phyloP scores from a whole-genome alignment of 139 green algal species.

The Picochlorum sp. region DNA sequence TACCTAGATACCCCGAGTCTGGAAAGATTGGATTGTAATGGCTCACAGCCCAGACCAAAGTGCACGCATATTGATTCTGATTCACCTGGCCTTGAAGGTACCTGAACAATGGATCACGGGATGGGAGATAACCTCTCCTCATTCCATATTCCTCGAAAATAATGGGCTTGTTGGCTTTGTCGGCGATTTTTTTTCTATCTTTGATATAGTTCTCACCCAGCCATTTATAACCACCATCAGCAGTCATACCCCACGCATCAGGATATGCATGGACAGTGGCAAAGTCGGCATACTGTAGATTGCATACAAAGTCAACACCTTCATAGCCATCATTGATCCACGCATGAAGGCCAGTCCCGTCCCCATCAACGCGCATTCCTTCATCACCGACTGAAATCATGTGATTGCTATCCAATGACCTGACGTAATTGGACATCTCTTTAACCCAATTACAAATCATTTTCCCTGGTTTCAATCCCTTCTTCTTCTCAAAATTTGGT shows the following conservation, averaged over 20 bases:
- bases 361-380: constrained; percentile 15
- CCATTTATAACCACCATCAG: not conserved
- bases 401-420: constrained; percentile 19
- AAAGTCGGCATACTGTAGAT: constrained; percentile 15
- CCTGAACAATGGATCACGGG: not conserved
- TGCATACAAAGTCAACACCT: constrained; percentile 22
- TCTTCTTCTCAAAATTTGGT: constrained; percentile 6
- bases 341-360: not conserved
- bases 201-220: not conserved
- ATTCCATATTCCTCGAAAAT: constrained; percentile 36
- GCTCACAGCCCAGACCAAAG: constrained; percentile 4
- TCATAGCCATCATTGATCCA: constrained; percentile 17
- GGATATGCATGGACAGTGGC: constrained; percentile 32
- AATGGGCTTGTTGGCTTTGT: constrained; percentile 23
- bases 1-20: not conserved
- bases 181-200: constrained; percentile 16
- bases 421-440: constrained; percentile 13
- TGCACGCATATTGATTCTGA: constrained; percentile 1
- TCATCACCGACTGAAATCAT: constrained; percentile 27
- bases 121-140: constrained; percentile 5
- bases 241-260: constrained; percentile 11
- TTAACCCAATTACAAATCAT: constrained; percentile 18
- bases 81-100: not conserved
- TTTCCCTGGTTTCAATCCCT: not conserved
- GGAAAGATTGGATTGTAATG: not conserved